Percentiles rank a stretch among this genome's conserved stretches.
Evolutionary conservation across 169 alveolate species (phyloP).

Genomic region (Neospora caninum): DNA sequence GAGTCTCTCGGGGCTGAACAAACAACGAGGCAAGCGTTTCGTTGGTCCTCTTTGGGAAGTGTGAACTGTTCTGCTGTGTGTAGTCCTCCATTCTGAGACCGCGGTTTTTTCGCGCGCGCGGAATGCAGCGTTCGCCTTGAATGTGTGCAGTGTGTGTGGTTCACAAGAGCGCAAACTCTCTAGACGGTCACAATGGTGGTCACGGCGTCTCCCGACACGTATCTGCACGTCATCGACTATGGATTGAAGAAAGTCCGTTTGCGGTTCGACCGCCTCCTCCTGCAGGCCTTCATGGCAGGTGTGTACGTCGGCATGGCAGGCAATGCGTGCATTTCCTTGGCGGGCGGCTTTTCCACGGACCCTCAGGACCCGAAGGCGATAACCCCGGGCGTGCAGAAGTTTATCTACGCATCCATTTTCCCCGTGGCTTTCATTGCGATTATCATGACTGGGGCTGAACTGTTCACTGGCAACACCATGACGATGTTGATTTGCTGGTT

Average conservation of each 20-base stretch:
- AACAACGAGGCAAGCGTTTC: too few relatives aligned
- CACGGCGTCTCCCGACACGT: slow-evolving; percentile 51
- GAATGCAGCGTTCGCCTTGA: too few relatives aligned
- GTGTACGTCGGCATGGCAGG: slow-evolving; percentile 58
- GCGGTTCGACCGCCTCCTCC: slow-evolving; percentile 54
- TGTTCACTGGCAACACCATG: slow-evolving; percentile 63
- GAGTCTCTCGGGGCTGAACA: too few relatives aligned
- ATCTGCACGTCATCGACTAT: slow-evolving; percentile 35
- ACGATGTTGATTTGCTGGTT: slow-evolving; percentile 50
- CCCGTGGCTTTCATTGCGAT: slow-evolving; percentile 59
- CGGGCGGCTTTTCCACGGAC: slow-evolving; percentile 42
- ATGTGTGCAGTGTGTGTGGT: too few relatives aligned
- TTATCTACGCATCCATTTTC: slow-evolving; percentile 47
- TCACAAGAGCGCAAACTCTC: too few relatives aligned
- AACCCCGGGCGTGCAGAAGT: slow-evolving; percentile 36
- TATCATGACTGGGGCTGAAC: slow-evolving; percentile 58
- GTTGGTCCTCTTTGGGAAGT: too few relatives aligned
- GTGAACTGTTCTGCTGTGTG: too few relatives aligned
- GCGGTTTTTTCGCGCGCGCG: too few relatives aligned
- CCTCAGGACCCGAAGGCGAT: slow-evolving; percentile 15
- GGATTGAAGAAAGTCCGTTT: slow-evolving; percentile 35
- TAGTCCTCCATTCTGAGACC: too few relatives aligned
- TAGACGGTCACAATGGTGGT: slow-evolving; percentile 28
- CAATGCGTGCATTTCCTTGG: slow-evolving; percentile 37
- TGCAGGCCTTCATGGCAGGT: slow-evolving; percentile 65